Evolutionary conservation across 768 basidiomycete genomes (phyloP).

Genomic region (Mycena amicta): DNA sequence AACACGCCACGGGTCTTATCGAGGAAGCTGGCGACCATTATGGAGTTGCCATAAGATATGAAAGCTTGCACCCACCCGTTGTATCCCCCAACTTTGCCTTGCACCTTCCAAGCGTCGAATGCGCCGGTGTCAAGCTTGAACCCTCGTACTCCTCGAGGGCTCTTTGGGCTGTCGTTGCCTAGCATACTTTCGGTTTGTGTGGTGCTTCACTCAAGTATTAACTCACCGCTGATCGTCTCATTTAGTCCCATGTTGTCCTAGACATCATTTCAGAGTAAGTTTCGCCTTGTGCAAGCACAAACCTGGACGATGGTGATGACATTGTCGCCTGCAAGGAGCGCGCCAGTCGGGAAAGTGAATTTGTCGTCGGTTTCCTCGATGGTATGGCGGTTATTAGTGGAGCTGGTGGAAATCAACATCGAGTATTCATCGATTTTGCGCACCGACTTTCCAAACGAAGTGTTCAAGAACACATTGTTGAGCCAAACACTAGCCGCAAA

Average conservation of each 20-base stretch:
- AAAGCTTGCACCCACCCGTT: conserved; percentile 44
- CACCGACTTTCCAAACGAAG: conserved; percentile 63
- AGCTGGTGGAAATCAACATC: conserved; percentile 27
- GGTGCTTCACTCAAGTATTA: neutral
- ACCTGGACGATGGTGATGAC: conserved; percentile 80
- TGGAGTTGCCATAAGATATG: neutral
- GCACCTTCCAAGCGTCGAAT: conserved; percentile 70
- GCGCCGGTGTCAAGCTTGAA: conserved; percentile 67
- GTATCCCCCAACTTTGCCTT: conserved; percentile 76
- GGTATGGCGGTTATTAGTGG: conserved; percentile 63
- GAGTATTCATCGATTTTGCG: neutral
- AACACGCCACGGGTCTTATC: conserved; percentile 72
- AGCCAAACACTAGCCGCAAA: conserved; percentile 86
- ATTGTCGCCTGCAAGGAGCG: conserved; percentile 63
- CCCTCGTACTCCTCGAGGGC: conserved; percentile 78
- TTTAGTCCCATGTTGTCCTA: conserved; percentile 85
- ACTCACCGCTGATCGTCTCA: conserved; percentile 53
- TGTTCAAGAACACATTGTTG: conserved; percentile 71
- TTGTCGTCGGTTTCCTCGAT: conserved; percentile 69
- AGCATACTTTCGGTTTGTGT: neutral
- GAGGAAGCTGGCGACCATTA: conserved; percentile 52
- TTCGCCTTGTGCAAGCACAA: neutral
- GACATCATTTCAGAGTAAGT: conserved; percentile 28
- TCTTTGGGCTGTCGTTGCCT: conserved; percentile 59
- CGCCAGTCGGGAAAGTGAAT: conserved; percentile 62